Conservation (phyloP, 2,329 filamentous ascomycete genomes). For the Emergomyces pasteurianus region DNA sequence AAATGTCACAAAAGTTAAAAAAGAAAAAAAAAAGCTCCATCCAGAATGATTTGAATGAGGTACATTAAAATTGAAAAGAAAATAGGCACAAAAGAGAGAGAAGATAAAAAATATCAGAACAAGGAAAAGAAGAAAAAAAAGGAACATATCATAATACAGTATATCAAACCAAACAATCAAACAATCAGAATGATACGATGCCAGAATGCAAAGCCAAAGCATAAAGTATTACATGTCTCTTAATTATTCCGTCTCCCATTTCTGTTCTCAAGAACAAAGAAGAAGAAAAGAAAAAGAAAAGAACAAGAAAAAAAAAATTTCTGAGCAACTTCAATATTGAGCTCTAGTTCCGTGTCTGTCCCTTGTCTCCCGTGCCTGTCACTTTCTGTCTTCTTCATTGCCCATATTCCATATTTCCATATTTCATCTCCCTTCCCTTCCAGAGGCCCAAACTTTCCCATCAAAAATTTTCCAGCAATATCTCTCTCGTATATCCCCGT, state of each 20-base stretch:
- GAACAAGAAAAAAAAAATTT: not conserved
- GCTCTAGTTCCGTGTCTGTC: no score
- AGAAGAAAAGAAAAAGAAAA: not conserved
- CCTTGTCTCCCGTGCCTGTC: not conserved
- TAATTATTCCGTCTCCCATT: not conserved
- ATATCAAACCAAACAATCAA: not conserved
- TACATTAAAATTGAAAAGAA: not conserved
- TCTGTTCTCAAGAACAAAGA: not conserved
- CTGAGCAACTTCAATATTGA: not conserved
- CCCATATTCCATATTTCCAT: not conserved
- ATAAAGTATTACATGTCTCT: not conserved
- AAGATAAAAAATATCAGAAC: not conserved
- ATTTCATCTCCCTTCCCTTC: not conserved
- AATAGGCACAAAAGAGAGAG: not conserved
- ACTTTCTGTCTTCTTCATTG: not conserved
- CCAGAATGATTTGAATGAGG: not conserved
- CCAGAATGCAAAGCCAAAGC: not conserved
- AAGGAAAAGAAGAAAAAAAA: not conserved
- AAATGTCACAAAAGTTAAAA: conserved; percentile 5
- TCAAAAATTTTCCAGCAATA: not conserved
- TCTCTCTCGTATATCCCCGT: not conserved
- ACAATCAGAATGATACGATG: not conserved
- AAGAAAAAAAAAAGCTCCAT: conserved; percentile 12
- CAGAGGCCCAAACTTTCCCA: not conserved
- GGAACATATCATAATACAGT: not conserved